Evolutionary conservation across 805 yeast genomes (phyloP).

Genomic region (Kuraishia borneana): DNA sequence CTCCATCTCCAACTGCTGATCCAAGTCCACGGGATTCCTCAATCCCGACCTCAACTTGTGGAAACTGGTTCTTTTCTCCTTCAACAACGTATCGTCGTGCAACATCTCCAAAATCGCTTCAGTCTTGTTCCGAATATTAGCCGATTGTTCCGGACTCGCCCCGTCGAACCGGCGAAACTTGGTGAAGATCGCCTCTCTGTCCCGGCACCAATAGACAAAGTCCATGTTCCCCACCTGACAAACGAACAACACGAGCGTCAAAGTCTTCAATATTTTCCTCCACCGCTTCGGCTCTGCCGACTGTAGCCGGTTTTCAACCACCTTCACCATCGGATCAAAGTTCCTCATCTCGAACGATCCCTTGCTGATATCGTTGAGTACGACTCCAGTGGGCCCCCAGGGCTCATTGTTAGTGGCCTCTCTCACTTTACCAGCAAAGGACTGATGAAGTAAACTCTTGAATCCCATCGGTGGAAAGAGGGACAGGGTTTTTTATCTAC

Average conservation of each 20-base stretch:
- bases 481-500: too few relatives aligned
- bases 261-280: conserved; percentile 32
- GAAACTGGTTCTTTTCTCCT: conserved; percentile 28
- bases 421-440: conserved; percentile 7
- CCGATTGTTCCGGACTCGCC: conserved; percentile 9
- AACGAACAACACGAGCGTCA: conserved; percentile 40
- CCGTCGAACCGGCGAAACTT: conserved; percentile 16
- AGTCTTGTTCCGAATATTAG: conserved; percentile 26
- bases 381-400: conserved; percentile 46
- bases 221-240: conserved; percentile 42
- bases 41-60: conserved; percentile 28
- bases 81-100: conserved; percentile 22
- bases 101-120: conserved; percentile 18
- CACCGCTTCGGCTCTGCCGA: conserved; percentile 19
- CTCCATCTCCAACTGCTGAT: conserved; percentile 7
- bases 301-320: conserved; percentile 28
- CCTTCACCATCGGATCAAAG: conserved; percentile 25
- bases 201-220: conserved; percentile 35
- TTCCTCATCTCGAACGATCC: conserved; percentile 29
- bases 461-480: too few relatives aligned
- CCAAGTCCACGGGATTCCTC: conserved; percentile 23
- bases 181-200: conserved; percentile 22
- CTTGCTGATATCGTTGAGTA: conserved; percentile 38
- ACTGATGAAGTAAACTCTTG: too few relatives aligned
- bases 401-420: conserved; percentile 42